Evolutionary conservation across 106 monocot genomes (phyloP), one percentile per base, ranked within the genome.

Genomic region (Platanthera guangdongensis): DNA sequence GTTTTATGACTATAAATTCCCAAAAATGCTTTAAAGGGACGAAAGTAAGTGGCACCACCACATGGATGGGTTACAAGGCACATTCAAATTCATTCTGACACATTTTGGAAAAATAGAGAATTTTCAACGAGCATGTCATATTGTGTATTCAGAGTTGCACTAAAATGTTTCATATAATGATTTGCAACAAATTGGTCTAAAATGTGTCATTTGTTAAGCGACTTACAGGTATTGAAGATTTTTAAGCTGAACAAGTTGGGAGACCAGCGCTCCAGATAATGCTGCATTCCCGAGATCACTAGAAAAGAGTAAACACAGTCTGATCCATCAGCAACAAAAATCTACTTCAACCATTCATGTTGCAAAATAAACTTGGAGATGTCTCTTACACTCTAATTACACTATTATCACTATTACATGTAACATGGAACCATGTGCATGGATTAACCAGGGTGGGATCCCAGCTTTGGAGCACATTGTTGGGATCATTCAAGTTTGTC

Each of bases 361-460:
- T 25, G 69, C 10, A 70, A 53, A 80, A 52, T 51, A 45, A 69
- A 32, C 65, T 30, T 39, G 32, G 22, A 4, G 8, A 9, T 11
- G 32, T 65, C 48, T 18, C 52, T 85, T 90, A 92, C 92, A 92
- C 87, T 87, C 92, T 83, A 80, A 90, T 84, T 46, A 92, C 92
- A 77, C 78, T 84, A 70, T 89, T 89, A 68, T 87, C 87, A 84
- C 49, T 78, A 74, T 90, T 86, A 71, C 92, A 92, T 71, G 92
- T 89, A 76, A 92, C 87, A 85, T 92, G 92, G 72, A 87, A 89
- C 92, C 92, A 92, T 80, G 89, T 92, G 72, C 92, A 90, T 10
- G 92, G 89, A 84, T 90, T 92, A 60, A 89, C 92, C 30, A 92
- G 83, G 19, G 89, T 89, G 57, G 89, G 85, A 76, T 92, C 92